These are phyloP conservation scores for Euptelea pleiosperma DNA, from an alignment of 164 flowering plant species.

Conservation along the genomic window DNA sequence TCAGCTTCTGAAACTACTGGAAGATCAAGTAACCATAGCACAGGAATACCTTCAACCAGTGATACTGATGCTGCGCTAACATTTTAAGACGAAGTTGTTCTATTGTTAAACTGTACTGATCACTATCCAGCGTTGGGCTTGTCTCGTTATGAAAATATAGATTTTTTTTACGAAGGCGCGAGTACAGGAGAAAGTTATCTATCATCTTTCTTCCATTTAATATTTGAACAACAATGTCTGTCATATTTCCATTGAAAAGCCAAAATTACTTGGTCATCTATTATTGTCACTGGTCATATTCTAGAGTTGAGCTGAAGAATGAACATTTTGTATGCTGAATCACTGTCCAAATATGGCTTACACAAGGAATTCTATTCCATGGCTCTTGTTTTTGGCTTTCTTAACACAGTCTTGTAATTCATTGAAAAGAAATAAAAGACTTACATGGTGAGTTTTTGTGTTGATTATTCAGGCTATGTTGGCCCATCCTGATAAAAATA, in stretches of 20 bases:
- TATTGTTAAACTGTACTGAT: slow-evolving; percentile 78
- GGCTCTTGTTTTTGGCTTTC: neutral
- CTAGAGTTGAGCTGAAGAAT: too few species aligned
- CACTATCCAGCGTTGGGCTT: slow-evolving; percentile 90
- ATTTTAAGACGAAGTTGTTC: slow-evolving; percentile 85
- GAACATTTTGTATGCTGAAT: too few species aligned
- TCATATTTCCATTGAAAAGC: neutral
- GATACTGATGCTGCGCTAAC: slow-evolving; percentile 70
- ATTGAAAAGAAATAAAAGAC: neutral
- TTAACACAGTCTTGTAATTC: too few species aligned
- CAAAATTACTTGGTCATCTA: neutral
- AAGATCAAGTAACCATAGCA: slow-evolving; percentile 47
- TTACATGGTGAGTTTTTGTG: slow-evolving; percentile 6
- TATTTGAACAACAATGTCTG: neutral
- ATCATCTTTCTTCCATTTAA: neutral
- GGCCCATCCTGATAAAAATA: slow-evolving; percentile 98
- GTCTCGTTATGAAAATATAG: slow-evolving; percentile 60
- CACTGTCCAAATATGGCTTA: too few species aligned
- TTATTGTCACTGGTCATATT: neutral
- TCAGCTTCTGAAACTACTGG: slow-evolving; percentile 45
- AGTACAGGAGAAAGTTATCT: slow-evolving; percentile 80
- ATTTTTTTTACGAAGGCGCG: slow-evolving; percentile 72
- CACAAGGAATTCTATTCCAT: neutral
- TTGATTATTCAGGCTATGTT: slow-evolving; percentile 75
- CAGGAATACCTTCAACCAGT: slow-evolving; percentile 87